phyloP scores from a whole-genome alignment of 768 basidiomycete species.

The Serpula lacrymans region DNA sequence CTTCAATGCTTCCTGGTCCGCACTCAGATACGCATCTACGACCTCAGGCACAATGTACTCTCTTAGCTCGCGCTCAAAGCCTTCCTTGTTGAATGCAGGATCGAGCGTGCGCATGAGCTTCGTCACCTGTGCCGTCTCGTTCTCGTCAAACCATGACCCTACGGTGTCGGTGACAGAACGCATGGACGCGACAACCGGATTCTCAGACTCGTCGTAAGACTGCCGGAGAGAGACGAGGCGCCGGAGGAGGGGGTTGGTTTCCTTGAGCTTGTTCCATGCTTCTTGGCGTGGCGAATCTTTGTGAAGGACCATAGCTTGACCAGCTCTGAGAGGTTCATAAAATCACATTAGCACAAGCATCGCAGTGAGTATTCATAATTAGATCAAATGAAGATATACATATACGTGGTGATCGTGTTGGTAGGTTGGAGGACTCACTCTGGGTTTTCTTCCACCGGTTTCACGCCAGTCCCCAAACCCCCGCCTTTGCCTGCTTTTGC shows the following conservation, averaged over 20 bases:
- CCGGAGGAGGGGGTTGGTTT: slow-evolving; percentile 73
- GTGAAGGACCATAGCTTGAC: slow-evolving; percentile 79
- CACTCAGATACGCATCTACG: slow-evolving; percentile 92
- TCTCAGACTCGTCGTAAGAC: slow-evolving; percentile 89
- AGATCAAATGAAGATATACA: neutral
- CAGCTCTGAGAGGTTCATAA: slow-evolving; percentile 83
- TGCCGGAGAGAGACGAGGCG: slow-evolving; percentile 56
- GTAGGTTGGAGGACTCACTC: no score
- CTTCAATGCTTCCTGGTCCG: slow-evolving; percentile 80
- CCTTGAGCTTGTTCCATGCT: slow-evolving; percentile 76
- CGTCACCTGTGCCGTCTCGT: slow-evolving; percentile 94
- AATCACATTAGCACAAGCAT: neutral
- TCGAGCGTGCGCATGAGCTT: slow-evolving; percentile 86
- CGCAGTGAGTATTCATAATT: neutral
- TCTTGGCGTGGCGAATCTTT: slow-evolving; percentile 77
- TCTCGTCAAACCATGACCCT: slow-evolving; percentile 94
- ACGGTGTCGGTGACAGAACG: slow-evolving; percentile 83
- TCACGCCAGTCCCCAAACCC: slow-evolving; percentile 48
- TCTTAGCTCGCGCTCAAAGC: slow-evolving; percentile 83
- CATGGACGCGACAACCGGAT: slow-evolving; percentile 77
- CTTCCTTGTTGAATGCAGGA: slow-evolving; percentile 80
- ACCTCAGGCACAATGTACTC: slow-evolving; percentile 99
- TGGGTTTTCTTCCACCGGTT: slow-evolving; percentile 64
- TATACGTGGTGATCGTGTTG: no score
- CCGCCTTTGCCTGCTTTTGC: slow-evolving; percentile 77